These are phyloP conservation scores for Pythium brachiatum DNA, from an alignment of 352 stramenopile species.

Conservation along the genomic window DNA sequence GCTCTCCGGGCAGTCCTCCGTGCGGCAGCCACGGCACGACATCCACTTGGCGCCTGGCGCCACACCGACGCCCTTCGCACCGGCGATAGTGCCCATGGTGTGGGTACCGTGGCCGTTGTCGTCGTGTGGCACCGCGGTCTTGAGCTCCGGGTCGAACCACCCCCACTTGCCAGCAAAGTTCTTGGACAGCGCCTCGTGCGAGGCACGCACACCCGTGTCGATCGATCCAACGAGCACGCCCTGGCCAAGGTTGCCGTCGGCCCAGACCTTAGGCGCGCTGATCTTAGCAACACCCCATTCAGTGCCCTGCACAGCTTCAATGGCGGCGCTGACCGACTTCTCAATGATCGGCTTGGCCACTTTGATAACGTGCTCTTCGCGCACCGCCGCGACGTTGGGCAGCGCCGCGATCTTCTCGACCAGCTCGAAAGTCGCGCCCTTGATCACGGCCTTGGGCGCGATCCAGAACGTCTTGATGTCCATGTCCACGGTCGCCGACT, in stretches of 20 bases:
- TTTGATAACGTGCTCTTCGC: neutral
- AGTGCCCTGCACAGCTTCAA: neutral
- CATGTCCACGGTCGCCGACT: conserved; percentile 6
- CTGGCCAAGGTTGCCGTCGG: conserved; percentile 16
- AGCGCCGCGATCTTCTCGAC: conserved; percentile 12
- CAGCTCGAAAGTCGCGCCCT: conserved; percentile 19
- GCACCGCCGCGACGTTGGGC: neutral
- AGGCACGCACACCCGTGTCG: conserved; percentile 25
- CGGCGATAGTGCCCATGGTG: conserved; percentile 10
- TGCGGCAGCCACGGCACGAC: conserved; percentile 23
- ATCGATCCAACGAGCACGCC: conserved; percentile 27
- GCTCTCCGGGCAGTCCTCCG: conserved; percentile 17
- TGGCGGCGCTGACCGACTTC: neutral
- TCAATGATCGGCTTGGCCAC: neutral
- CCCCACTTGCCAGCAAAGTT: conserved; percentile 17
- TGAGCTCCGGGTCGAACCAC: conserved; percentile 30
- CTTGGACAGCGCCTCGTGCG: conserved; percentile 17
- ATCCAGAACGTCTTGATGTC: conserved; percentile 28
- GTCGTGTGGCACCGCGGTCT: conserved; percentile 17
- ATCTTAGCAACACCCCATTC: conserved; percentile 25
- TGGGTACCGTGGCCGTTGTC: conserved; percentile 15
- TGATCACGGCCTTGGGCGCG: conserved; percentile 25
- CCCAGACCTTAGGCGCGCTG: conserved; percentile 19
- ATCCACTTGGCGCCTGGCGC: conserved; percentile 10
- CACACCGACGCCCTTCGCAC: conserved; percentile 4